Conservation (phyloP, 2,329 filamentous ascomycete genomes). For the Coleophoma eucalyptorum region DNA sequence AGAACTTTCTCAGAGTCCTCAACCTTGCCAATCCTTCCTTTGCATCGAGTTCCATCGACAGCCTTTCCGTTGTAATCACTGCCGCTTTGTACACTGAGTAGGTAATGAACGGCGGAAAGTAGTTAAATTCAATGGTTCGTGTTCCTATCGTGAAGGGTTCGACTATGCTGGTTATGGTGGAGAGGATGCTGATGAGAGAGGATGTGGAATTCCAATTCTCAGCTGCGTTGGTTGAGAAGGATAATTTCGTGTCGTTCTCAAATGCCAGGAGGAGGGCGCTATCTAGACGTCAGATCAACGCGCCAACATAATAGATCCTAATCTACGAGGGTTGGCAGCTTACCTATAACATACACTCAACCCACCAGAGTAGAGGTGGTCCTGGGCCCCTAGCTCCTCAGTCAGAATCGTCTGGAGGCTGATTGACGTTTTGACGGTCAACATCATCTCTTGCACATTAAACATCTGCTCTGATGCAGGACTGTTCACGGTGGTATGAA, state of each 20-base stretch:
- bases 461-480: conserved; percentile 7
- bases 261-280: conserved; percentile 13
- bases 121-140: conserved; percentile 7
- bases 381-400: conserved; percentile 6
- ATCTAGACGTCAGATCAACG: conserved; percentile 5
- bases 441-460: conserved; percentile 13
- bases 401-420: conserved; percentile 9
- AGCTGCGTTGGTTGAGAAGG: conserved; percentile 1
- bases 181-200: conserved; percentile 5
- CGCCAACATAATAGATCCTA: neutral
- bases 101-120: conserved; percentile 11
- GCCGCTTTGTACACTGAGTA: conserved; percentile 15
- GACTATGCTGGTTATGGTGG: conserved; percentile 7
- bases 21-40: conserved; percentile 7
- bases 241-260: conserved; percentile 12
- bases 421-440: conserved; percentile 8
- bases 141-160: conserved; percentile 7
- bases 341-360: conserved; percentile 11
- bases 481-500: conserved; percentile 10
- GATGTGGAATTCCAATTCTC: conserved; percentile 6
- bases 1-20: conserved; percentile 11
- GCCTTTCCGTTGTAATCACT: conserved; percentile 10
- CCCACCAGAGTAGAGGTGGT: conserved; percentile 6
- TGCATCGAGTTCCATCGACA: conserved; percentile 4
- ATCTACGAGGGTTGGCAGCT: conserved; percentile 4